Evolutionary conservation across 495 filamentous ascomycete species (phyloP), one percentile per base, ranked within the genome.

Genomic region (Parachaetomium inaequale): DNA sequence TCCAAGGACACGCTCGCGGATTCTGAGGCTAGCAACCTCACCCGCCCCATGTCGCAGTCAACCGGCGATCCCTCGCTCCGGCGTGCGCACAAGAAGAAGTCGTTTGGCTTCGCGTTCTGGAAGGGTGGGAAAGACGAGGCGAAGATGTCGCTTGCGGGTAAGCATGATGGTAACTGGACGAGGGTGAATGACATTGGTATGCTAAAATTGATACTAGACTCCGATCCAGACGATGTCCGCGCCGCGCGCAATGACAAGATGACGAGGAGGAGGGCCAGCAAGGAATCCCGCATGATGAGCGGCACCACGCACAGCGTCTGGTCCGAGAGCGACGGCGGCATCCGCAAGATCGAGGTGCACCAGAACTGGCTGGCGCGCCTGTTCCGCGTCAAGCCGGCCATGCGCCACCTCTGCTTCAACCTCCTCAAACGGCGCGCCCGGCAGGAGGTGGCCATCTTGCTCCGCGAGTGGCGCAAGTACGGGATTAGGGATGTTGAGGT

Each of bases 341-440:
- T 26, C 25, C 81, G 82, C 55, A 74, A 80, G 61, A 82, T 85
- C 54, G 84, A 82, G 19, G 78, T 84, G 4, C 83, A 85, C 49
- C 85, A 87, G 62, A 94, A 88, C 61, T 96, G 92, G 92, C 81
- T 98, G 52, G 85, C 88, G 36, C 88, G 89, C 17, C 84, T 98
- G 23, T 88, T 98, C 75, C 85, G 91, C 51, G 87, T 97, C 72
- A 96, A 94, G 68, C 93, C 94, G 0, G 87, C 88, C 0, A 85
- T 77, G 29, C 82, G 83, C 55, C 80, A 87, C 10, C 70, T 97
- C 12, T 92, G 91, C 70, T 87, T 98, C 66, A 81, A 82, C 7
- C 79, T 89, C 23, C 81, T 85, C 3, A 87, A 86, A 53, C 75
- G 82, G 23, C 85, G 85, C 56, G 87, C 87, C 21, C 85, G 91